Percentiles rank a stretch among this genome's conserved stretches.
Evolutionary conservation across 2,329 filamentous ascomycete species (phyloP).

Genomic region (Paracorniculantispora psalliotae): DNA sequence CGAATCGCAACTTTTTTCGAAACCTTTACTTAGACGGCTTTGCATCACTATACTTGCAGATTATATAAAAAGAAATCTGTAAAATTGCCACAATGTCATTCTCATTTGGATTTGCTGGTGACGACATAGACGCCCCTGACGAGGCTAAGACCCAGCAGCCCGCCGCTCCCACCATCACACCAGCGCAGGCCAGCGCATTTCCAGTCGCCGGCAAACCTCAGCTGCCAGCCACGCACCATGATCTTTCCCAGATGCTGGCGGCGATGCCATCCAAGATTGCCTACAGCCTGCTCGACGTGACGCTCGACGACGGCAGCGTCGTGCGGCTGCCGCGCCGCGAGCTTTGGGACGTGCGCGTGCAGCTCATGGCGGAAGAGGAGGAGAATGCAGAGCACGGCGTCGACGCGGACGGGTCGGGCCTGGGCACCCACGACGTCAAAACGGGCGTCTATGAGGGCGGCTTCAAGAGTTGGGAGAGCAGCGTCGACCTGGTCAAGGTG

Average conservation of each 20-base stretch:
- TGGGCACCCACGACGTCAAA: slow-evolving; percentile 69
- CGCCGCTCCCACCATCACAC: background rate
- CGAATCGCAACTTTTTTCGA: background rate
- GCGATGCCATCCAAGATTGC: slow-evolving; percentile 69
- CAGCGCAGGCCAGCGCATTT: slow-evolving; percentile 44
- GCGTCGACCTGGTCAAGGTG: slow-evolving; percentile 72
- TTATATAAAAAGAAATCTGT: background rate
- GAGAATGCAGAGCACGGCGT: slow-evolving; percentile 28
- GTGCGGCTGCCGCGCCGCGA: slow-evolving; percentile 65
- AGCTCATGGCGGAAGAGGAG: slow-evolving; percentile 71
- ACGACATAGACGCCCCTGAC: slow-evolving; percentile 55
- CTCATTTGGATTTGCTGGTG: slow-evolving; percentile 58
- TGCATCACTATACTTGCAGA: background rate
- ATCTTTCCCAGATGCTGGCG: slow-evolving; percentile 46
- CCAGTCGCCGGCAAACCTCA: slow-evolving; percentile 58
- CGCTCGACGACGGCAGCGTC: slow-evolving; percentile 48
- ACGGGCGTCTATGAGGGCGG: slow-evolving; percentile 82
- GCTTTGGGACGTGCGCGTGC: slow-evolving; percentile 74
- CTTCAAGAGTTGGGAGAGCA: slow-evolving; percentile 89
- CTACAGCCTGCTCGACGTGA: slow-evolving; percentile 57
- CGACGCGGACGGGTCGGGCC: slow-evolving; percentile 38
- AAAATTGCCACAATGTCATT: slow-evolving; percentile 40
- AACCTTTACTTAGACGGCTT: background rate
- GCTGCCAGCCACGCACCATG: slow-evolving; percentile 49
- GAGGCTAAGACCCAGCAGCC: slow-evolving; percentile 24